Evolutionary conservation across 208 protist genomes (phyloP), one percentile per base, ranked within the genome.

Genomic region (Leptomonas pyrrhocoris): DNA sequence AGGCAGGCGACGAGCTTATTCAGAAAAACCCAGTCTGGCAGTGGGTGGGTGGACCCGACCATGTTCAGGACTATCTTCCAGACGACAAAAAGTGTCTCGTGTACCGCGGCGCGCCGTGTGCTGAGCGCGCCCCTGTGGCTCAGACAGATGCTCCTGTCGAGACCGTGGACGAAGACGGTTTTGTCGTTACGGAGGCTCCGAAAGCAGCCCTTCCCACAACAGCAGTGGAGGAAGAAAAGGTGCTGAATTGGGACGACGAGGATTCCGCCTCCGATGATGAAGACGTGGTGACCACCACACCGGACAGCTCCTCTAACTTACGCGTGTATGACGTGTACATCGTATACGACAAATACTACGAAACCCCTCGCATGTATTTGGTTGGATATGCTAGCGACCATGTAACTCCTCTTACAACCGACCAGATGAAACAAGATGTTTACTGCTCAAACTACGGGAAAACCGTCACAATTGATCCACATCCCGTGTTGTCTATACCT

Each of bases 321-420:
- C 81, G 98, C 19, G 96, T 97, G 19, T 99, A 99, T 80, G 97
- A 99, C 71, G 73, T 99, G 3, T 94, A 84, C 58, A 98, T 99
- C 56, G 97, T 97, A 0, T 99, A 99, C 70, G 98, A 99, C 78
- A 98, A 98, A 68, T 99, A 98, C 76, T 98, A 99, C 62, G 86
- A 97, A 74, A 98, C 97, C 18, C 98, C 97, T 25, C 79, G 96
- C 13, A 89, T 99, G 28, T 99, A 97, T 88, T 76, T 99, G 36
- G 96, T 97, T 62, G 98, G 98, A 2, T 98, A 98, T 67, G 68
- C 80, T 21, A 71, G 79, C 53, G 80, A 88, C 55, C 85, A 85
- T 31, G 56, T 74, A 12, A 87, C 87, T 38, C 95, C 88, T 13
- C 86, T 99, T 9, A 80, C 79, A 57, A 83, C 71, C 45, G 84